These are phyloP conservation scores for Metschnikowia santaceciliae DNA, from an alignment of 805 yeast species.

Conservation along the genomic window DNA sequence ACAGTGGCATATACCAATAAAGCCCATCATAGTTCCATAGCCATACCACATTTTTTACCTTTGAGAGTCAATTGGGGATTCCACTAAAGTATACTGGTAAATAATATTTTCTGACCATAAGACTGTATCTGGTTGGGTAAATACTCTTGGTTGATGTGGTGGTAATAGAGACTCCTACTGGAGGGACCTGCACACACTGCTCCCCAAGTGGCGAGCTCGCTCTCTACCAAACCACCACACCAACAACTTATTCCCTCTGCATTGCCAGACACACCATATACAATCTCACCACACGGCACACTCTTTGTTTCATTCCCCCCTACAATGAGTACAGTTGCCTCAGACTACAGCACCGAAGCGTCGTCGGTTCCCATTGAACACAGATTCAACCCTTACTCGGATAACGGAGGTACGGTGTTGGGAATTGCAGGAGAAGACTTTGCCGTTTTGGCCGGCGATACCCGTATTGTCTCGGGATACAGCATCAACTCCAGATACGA, in stretches of 20 bases:
- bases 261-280: neutral
- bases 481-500: constrained; percentile 89
- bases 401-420: constrained; percentile 94
- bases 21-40: too few species aligned
- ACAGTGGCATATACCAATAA: too few species aligned
- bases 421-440: constrained; percentile 98
- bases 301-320: neutral
- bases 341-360: constrained; percentile 16
- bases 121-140: too few species aligned
- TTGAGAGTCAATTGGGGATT: too few species aligned
- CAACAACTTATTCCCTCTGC: neutral
- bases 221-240: neutral
- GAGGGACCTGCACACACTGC: neutral
- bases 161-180: neutral
- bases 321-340: constrained; percentile 18
- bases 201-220: constrained; percentile 4
- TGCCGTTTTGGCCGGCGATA: constrained; percentile 96
- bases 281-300: neutral
- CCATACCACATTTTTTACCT: too few species aligned
- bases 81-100: too few species aligned
- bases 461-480: constrained; percentile 94
- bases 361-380: constrained; percentile 72
- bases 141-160: too few species aligned
- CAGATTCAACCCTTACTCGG: constrained; percentile 87
- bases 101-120: too few species aligned